Base-by-base conservation (phyloP, 148 eudicot species). In the Vaccinium myrtillus region DNA sequence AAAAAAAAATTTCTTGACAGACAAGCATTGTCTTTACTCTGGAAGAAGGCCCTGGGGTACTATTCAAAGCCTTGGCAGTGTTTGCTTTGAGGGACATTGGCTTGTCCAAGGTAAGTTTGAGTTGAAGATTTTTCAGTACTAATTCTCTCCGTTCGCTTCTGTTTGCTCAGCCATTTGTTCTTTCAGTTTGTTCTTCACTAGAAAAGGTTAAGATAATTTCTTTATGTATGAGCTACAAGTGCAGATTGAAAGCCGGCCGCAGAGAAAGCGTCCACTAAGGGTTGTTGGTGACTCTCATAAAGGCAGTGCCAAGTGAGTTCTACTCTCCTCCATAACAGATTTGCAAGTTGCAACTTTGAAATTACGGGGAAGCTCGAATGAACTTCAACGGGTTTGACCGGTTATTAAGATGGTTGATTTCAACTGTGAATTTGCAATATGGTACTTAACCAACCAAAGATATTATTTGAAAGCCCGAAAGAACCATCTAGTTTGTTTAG, bases 211-310 rank as follows among this genome's bases (percentile, higher is more conserved):
- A 43, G 46, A 43, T 43, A 18, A 36, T 50, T 81, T 18, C 43
- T 48, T 53, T 81, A 27, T 88, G 53, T 85, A 39, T 78, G 10
- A 69, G 75, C 76, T 82, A 53, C 58, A 70, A 70, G 63, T 87
- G 78, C 86, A 97, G 99, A 97, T 97, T 53, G 98, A 97, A 88
- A 95, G 99, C 90, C 95, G 98, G 39, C 99, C 99, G 36, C 99
- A 94, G 83, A 91, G 87, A 84, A 94, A 90, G 81, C 92, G 93
- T n/a, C 98, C 99, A 8, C 83, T 97, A 74, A 92, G 98, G 85
- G 91, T 97, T 63, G 98, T 95, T 56, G 98, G 94, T 89, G 99
- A 94, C 92, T 88, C 90, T 23, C 93, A 93, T 87, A 93, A 86
- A 83, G 99, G 96, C 78, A 97, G 91, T 84, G 94, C 98, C 48